Conservation (phyloP, 176 grass and related monocot genomes). For the Chrysopogon serrulatus region DNA sequence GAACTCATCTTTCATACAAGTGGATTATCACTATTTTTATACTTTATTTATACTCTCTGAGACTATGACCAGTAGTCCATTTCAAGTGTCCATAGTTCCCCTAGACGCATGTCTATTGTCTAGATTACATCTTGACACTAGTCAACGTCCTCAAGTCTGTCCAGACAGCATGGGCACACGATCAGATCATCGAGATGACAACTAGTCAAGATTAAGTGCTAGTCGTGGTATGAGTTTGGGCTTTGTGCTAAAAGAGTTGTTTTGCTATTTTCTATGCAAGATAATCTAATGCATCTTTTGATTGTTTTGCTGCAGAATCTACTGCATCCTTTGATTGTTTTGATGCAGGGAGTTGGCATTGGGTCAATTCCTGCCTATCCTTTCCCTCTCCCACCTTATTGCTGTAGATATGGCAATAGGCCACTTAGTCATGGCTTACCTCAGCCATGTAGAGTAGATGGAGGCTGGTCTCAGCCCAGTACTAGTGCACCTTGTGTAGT, state of each 20-base stretch:
- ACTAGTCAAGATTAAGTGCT: not conserved
- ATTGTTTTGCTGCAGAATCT: not conserved
- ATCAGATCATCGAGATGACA: not conserved
- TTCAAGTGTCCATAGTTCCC: not conserved
- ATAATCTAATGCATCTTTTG: not conserved
- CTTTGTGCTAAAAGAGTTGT: not conserved
- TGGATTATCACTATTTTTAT: not conserved
- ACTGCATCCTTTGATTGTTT: no score
- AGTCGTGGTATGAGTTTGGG: not conserved
- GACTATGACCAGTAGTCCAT: not conserved
- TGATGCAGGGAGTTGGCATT: not conserved
- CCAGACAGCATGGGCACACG: not conserved
- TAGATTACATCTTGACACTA: not conserved
- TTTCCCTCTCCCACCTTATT: not conserved
- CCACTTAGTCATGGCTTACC: not conserved
- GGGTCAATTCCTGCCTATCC: no score
- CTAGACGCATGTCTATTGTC: not conserved
- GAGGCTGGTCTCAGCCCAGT: not conserved
- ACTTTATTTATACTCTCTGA: not conserved
- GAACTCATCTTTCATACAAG: not conserved
- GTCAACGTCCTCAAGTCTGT: not conserved
- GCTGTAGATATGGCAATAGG: not conserved
- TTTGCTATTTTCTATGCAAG: not conserved
- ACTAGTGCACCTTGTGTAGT: not conserved
- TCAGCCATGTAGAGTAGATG: not conserved